Conservation (phyloP, 768 basidiomycete species). For the Pleurotus ostreatus region DNA sequence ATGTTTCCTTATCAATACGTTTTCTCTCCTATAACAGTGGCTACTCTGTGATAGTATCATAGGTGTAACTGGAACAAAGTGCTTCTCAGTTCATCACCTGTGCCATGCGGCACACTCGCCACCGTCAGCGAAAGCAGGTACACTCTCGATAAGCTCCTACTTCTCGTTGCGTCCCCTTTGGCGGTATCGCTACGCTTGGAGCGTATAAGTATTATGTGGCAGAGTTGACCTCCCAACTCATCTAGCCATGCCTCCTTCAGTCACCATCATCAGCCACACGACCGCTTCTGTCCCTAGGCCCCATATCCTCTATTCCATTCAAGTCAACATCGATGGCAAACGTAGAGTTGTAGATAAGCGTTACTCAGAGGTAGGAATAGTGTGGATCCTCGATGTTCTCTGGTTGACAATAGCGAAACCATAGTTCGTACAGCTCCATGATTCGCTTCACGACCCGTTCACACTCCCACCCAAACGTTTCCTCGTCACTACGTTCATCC, state of each 20-base stretch:
- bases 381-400: background rate
- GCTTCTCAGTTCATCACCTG: background rate
- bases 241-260: constrained; percentile 7
- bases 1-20: background rate
- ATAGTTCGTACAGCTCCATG: constrained; percentile 37
- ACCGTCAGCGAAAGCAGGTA: background rate
- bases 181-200: background rate
- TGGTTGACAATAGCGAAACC: background rate
- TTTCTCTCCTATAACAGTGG: background rate
- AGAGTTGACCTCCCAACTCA: background rate
- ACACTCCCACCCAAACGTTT: constrained; percentile 49
- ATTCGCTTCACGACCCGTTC: constrained; percentile 34
- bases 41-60: background rate
- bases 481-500: constrained; percentile 42
- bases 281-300: constrained; percentile 41
- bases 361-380: constrained; percentile 41
- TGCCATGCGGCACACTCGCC: background rate
- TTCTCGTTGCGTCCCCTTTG: background rate
- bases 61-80: background rate
- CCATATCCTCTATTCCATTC: constrained; percentile 42
- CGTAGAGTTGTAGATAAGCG: constrained; percentile 26
- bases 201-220: background rate
- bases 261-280: constrained; percentile 38
- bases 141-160: background rate
- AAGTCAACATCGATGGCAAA: constrained; percentile 31